A percentile compares a stretch with the other conserved stretches of the same genome.
phyloP scores from a whole-genome alignment of 768 basidiomycete species.

The Tulasnella sp. region DNA sequence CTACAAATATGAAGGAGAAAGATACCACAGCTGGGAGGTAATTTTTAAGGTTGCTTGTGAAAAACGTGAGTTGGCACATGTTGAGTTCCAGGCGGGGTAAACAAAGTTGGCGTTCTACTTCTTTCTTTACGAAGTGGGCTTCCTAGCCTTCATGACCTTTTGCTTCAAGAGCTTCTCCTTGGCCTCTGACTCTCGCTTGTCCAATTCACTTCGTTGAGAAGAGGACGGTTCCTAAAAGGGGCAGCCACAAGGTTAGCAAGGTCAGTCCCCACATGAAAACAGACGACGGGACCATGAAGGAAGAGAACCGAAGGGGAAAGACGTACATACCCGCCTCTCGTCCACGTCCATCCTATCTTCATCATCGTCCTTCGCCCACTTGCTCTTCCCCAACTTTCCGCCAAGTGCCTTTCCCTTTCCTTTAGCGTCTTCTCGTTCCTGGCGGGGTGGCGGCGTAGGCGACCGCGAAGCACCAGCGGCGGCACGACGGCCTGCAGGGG shows the following conservation, averaged over 20 bases:
- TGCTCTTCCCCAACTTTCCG: conserved; percentile 21
- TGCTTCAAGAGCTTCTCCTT: conserved; percentile 79
- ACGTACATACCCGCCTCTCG: neutral
- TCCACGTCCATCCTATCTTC: conserved; percentile 11
- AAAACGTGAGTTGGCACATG: neutral
- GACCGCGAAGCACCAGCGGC: conserved; percentile 31
- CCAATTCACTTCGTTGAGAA: conserved; percentile 46
- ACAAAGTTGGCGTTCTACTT: neutral
- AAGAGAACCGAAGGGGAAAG: neutral
- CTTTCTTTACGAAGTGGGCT: conserved; percentile 16
- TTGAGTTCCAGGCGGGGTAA: neutral
- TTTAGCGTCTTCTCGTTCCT: neutral
- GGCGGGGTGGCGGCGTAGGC: conserved; percentile 33
- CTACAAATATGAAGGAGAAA: neutral
- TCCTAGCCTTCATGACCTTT: conserved; percentile 69
- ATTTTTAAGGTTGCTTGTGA: neutral
- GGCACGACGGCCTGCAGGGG: conserved; percentile 12
- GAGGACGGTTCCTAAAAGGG: neutral
- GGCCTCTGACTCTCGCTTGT: conserved; percentile 69
- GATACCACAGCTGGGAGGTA: neutral
- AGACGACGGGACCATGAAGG: neutral
- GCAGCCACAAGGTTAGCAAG: neutral
- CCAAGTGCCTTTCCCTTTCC: conserved; percentile 20
- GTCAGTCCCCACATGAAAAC: neutral
- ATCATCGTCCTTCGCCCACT: conserved; percentile 30